A percentile compares a stretch with the other conserved stretches of the same genome.
These are phyloP conservation scores for Cercospora brassicicola DNA, from an alignment of 2,329 filamentous ascomycete genomes.

Conservation along the genomic window DNA sequence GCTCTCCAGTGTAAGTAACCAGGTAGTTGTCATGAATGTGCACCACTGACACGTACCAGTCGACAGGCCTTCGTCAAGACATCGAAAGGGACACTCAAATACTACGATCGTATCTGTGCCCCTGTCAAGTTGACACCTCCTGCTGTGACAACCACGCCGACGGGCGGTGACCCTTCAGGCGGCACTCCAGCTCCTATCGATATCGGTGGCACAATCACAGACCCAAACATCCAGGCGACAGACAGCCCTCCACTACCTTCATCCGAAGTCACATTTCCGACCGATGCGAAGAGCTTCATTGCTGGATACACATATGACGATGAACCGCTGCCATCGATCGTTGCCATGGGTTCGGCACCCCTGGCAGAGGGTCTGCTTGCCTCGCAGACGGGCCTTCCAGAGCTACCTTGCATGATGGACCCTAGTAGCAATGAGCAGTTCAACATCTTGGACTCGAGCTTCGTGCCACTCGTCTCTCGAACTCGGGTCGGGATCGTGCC, in stretches of 20 bases:
- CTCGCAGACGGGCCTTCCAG: not conserved
- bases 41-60: not conserved
- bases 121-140: not conserved
- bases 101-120: not conserved
- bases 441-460: conserved; percentile 3
- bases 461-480: conserved; percentile 7
- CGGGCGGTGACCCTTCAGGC: not conserved
- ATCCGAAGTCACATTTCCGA: not conserved
- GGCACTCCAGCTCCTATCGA: not conserved
- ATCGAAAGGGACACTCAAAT: not conserved
- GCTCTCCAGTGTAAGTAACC: not conserved
- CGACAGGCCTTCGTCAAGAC: not conserved
- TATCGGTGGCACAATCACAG: not conserved
- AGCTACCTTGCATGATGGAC: conserved; percentile 1
- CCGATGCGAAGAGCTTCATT: not conserved
- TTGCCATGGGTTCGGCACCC: conserved; percentile 10
- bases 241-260: not conserved
- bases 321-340: not conserved
- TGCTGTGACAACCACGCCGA: no score
- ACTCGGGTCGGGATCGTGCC: not conserved
- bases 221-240: not conserved
- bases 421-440: conserved; percentile 2
- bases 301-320: conserved; percentile 5
- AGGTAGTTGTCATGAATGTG: no score
- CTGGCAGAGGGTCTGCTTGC: not conserved